A percentile compares a stretch with the other conserved stretches of the same genome.
These are phyloP conservation scores for Pythium utonaiense DNA, from an alignment of 352 stramenopile genomes.

Conservation along the genomic window DNA sequence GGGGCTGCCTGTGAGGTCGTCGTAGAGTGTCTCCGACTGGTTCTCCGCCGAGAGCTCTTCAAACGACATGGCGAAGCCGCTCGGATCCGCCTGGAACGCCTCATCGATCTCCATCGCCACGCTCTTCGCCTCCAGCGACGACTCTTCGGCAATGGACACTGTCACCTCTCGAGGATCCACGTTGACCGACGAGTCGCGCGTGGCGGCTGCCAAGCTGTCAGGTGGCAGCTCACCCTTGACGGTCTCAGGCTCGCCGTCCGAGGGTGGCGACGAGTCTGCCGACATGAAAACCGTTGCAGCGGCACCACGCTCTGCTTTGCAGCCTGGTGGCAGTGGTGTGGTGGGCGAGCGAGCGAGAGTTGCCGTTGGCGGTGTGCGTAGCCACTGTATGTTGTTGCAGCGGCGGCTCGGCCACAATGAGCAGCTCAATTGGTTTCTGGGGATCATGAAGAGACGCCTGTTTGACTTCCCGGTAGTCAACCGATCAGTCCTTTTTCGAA, in stretches of 20 bases:
- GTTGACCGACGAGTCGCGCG: not conserved
- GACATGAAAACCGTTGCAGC: not conserved
- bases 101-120: constrained; percentile 15
- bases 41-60: constrained; percentile 13
- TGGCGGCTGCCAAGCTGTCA: not conserved
- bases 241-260: not conserved
- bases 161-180: not conserved
- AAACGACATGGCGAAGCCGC: constrained; percentile 16
- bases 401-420: not conserved
- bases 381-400: too few relatives aligned
- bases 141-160: not conserved
- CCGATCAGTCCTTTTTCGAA: not conserved
- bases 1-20: constrained; percentile 4
- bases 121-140: not conserved
- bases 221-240: not conserved
- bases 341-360: not conserved
- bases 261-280: not conserved
- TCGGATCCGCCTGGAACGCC: constrained; percentile 16
- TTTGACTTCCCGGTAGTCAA: constrained; percentile 10
- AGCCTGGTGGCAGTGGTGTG: not conserved
- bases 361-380: not conserved
- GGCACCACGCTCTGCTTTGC: not conserved
- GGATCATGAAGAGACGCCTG: constrained; percentile 9
- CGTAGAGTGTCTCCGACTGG: constrained; percentile 14
- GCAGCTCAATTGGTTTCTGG: constrained; percentile 14